phyloP scores from a whole-genome alignment of 306 rosid species.

The Ormosia emarginata region DNA sequence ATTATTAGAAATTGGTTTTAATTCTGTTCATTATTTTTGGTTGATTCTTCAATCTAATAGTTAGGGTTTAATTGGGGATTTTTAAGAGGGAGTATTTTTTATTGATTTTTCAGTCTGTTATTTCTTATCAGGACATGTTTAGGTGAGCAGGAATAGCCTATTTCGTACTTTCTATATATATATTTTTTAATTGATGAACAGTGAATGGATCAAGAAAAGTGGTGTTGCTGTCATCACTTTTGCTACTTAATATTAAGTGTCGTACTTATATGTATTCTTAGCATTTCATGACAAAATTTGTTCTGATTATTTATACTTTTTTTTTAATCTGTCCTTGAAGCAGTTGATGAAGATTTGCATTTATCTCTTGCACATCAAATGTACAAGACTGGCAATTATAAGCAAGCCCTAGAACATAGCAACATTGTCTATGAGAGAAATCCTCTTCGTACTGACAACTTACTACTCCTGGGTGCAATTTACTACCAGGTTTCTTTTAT shows the following conservation, averaged over 20 bases:
- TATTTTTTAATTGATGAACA: background rate
- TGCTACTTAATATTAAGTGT: background rate
- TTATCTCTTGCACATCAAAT: slow-evolving; percentile 83
- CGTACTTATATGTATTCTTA: background rate
- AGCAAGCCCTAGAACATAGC: slow-evolving; percentile 91
- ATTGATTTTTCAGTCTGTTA: background rate
- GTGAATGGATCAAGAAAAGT: background rate
- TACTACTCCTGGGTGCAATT: slow-evolving; percentile 90
- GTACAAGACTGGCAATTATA: slow-evolving; percentile 83
- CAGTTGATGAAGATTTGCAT: slow-evolving; percentile 90
- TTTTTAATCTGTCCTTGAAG: background rate
- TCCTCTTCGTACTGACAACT: slow-evolving; percentile 85
- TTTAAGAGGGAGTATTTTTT: background rate
- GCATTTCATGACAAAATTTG: background rate
- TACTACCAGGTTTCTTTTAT: slow-evolving; percentile 80
- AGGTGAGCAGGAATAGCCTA: background rate
- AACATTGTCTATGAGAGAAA: slow-evolving; percentile 74
- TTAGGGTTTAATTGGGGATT: slow-evolving; percentile 23
- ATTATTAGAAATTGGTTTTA: background rate
- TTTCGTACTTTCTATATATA: background rate
- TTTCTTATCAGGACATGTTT: background rate
- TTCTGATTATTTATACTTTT: background rate
- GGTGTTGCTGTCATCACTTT: background rate
- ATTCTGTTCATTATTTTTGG: background rate
- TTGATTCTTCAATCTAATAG: background rate